Evolutionary conservation across 2,329 filamentous ascomycete genomes (phyloP), one percentile per base, ranked within the genome.

Genomic region (Myriosclerotinia duriaeana): DNA sequence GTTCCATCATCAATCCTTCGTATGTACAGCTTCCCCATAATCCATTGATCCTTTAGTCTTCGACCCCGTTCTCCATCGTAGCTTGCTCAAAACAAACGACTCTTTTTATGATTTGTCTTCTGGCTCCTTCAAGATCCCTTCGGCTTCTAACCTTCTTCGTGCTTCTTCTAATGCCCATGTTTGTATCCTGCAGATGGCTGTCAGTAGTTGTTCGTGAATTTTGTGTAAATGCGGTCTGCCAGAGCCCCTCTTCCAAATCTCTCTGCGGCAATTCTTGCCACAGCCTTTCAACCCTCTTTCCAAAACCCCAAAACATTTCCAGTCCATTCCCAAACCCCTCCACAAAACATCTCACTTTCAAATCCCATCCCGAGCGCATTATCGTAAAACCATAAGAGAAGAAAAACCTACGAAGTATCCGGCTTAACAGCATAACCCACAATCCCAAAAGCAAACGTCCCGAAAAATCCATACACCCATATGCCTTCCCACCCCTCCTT

Each of bases 161-260:
- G 95, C 95, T 83, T 99, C 95, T 81, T 99, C 95, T 53, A 99
- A 87, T 70, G 95, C 95, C 95, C 95, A 99, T 65, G 94, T 98
- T 84, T 98, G 95, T 87, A 99, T 97, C 79, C 95, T 99, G 75
- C 69, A 5, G 15, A 8, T 40, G 14, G 12, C 12, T 0, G 5
- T 64, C 56, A 64, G 61, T 36, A 15, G 11, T n/a, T 22, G 6
- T 52, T 40, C 64, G 40, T 44, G 17, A 20, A 8, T 38, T 40
- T 9, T 26, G 12, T 17, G 1, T 40, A 11, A 20, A 20, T 20
- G 1, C 5, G 12, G 8, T 50, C n/a, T 20, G 14, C 44, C 34
- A 26, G 30, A 44, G 14, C 14, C n/a, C 34, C 5, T 38, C 20
- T 1, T 26, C 12, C n/a, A 63, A 66, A 44, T 62, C 59, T 64